Evolutionary conservation across 208 protist genomes (phyloP).

Genomic region (Crithidia fasciculata): DNA sequence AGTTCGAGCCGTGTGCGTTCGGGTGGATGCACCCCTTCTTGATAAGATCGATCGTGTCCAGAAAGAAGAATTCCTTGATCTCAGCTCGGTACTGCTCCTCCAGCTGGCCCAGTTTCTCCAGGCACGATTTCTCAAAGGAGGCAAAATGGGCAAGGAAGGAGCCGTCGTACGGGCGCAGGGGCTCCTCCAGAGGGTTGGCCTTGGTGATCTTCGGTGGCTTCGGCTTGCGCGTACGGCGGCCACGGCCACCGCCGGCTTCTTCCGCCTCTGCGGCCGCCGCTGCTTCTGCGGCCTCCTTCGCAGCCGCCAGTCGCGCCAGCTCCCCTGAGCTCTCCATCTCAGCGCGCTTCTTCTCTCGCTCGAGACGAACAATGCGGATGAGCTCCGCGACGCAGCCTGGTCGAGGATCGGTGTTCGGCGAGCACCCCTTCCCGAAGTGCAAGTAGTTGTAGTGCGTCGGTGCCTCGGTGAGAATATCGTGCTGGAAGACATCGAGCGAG

Average conservation of each 20-base stretch:
- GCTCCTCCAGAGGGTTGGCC: slow-evolving; percentile 45
- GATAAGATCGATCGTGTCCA: slow-evolving; percentile 88
- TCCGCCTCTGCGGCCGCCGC: slow-evolving; percentile 24
- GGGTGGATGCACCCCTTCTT: slow-evolving; percentile 82
- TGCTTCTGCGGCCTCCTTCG: slow-evolving; percentile 28
- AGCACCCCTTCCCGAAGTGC: slow-evolving; percentile 89
- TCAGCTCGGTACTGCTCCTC: slow-evolving; percentile 78
- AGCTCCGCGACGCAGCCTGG: slow-evolving; percentile 69
- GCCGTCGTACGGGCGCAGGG: slow-evolving; percentile 79
- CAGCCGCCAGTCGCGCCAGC: slow-evolving; percentile 40
- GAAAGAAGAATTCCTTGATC: slow-evolving; percentile 85
- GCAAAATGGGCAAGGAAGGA: slow-evolving; percentile 90
- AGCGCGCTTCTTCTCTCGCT: slow-evolving; percentile 73
- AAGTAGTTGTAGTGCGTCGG: slow-evolving; percentile 91
- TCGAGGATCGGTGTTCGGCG: slow-evolving; percentile 82
- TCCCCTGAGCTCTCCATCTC: slow-evolving; percentile 69
- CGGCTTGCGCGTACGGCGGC: slow-evolving; percentile 24
- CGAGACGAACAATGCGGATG: slow-evolving; percentile 74
- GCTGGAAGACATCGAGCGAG: slow-evolving; percentile 89
- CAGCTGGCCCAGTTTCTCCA: slow-evolving; percentile 85
- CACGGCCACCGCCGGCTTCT: slow-evolving; percentile 18
- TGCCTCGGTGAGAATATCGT: slow-evolving; percentile 85
- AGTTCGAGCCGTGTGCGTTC: slow-evolving; percentile 86
- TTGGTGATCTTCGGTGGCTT: slow-evolving; percentile 50
- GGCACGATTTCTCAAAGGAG: slow-evolving; percentile 88